These are phyloP conservation scores for Martiniozyma abietophila DNA, from an alignment of 805 yeast genomes.

Conservation along the genomic window DNA sequence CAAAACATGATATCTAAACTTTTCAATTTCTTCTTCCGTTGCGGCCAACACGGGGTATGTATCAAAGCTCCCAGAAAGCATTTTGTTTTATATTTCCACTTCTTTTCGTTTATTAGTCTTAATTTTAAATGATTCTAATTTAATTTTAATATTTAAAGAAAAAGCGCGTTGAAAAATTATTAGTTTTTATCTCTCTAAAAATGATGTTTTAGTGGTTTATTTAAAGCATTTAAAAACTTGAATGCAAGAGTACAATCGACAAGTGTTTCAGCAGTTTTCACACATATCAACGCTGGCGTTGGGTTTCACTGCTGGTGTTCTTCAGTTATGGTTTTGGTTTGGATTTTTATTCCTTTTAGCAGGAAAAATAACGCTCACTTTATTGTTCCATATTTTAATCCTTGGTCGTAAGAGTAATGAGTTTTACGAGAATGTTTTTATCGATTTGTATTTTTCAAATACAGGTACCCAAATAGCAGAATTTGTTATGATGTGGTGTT, in stretches of 20 bases:
- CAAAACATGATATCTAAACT: slow-evolving; percentile 4
- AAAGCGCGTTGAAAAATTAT: no score
- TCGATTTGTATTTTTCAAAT: slow-evolving; percentile 35
- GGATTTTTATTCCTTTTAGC: neutral
- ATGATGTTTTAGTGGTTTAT: no score
- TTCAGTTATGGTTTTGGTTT: neutral
- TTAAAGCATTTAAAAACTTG: slow-evolving; percentile 10
- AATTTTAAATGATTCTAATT: no score
- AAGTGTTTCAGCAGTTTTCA: neutral
- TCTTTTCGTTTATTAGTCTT: no score
- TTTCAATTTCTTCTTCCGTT: slow-evolving; percentile 6
- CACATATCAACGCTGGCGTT: neutral
- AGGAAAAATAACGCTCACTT: neutral
- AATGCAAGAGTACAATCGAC: neutral
- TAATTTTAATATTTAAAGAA: no score
- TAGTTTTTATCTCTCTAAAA: neutral
- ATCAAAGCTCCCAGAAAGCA: neutral
- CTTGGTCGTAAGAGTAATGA: slow-evolving; percentile 5
- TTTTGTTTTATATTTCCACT: neutral
- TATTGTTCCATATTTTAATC: neutral
- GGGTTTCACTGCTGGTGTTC: neutral
- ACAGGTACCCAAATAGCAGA: slow-evolving; percentile 41
- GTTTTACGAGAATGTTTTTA: slow-evolving; percentile 32
- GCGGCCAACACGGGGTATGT: no score
- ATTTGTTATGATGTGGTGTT: slow-evolving; percentile 51